These are phyloP conservation scores for Plicaturopsis crispa DNA, from an alignment of 768 basidiomycete genomes.

Conservation along the genomic window DNA sequence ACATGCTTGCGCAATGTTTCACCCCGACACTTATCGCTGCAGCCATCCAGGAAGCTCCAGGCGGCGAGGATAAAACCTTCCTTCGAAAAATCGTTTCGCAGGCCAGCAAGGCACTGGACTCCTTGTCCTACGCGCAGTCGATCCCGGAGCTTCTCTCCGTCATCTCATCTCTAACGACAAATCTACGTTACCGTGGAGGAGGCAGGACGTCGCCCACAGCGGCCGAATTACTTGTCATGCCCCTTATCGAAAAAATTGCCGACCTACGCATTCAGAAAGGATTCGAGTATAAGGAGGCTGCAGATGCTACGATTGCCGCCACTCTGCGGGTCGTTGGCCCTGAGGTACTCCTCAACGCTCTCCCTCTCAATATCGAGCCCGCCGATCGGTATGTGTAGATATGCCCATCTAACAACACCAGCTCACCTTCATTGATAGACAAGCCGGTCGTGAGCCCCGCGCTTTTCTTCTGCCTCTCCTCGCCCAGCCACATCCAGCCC, in stretches of 20 bases:
- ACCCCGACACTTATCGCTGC: slow-evolving; percentile 49
- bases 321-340: slow-evolving; percentile 88
- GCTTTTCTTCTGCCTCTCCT: slow-evolving; percentile 91
- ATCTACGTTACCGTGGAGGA: slow-evolving; percentile 44
- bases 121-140: slow-evolving; percentile 63
- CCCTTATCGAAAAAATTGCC: slow-evolving; percentile 63
- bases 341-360: slow-evolving; percentile 56
- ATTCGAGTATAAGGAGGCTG: slow-evolving; percentile 88
- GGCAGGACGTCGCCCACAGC: slow-evolving; percentile 39
- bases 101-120: slow-evolving; percentile 59
- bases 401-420: background rate
- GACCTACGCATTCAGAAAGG: slow-evolving; percentile 69
- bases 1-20: slow-evolving; percentile 62
- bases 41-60: slow-evolving; percentile 37
- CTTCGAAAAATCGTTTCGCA: slow-evolving; percentile 58
- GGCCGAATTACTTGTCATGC: slow-evolving; percentile 62
- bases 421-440: slow-evolving; percentile 29
- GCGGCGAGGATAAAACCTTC: slow-evolving; percentile 39
- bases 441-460: slow-evolving; percentile 72
- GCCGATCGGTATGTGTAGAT: slow-evolving; percentile 53
- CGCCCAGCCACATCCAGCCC: slow-evolving; percentile 71
- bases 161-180: slow-evolving; percentile 58
- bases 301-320: slow-evolving; percentile 68
- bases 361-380: slow-evolving; percentile 87
- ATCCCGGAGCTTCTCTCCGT: slow-evolving; percentile 77